Conservation (phyloP, 768 basidiomycete species). For the Megacollybia marginata region DNA sequence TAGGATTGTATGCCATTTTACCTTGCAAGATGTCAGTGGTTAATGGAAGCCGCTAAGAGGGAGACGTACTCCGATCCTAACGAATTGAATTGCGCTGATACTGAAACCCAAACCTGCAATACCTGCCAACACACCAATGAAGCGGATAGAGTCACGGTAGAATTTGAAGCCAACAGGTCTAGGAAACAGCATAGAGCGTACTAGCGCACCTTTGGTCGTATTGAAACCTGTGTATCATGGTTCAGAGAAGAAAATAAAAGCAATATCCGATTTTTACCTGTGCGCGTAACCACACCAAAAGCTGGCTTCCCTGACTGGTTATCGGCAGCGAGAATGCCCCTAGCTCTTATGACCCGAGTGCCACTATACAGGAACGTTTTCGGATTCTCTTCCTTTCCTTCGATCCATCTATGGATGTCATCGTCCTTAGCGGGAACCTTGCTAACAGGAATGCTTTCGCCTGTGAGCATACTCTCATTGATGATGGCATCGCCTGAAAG, state of each 20-base stretch:
- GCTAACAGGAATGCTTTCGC: conserved; percentile 95
- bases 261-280: conserved; percentile 41
- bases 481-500: conserved; percentile 96
- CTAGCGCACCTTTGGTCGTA: conserved; percentile 93
- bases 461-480: conserved; percentile 99
- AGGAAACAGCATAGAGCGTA: conserved; percentile 97
- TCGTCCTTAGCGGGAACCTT: conserved; percentile 82
- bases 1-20: conserved; percentile 85
- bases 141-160: conserved; percentile 85
- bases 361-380: conserved; percentile 88
- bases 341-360: conserved; percentile 82
- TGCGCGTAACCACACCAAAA: conserved; percentile 77
- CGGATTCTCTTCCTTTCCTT: conserved; percentile 61
- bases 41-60: conserved; percentile 1
- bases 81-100: conserved; percentile 86
- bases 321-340: conserved; percentile 51
- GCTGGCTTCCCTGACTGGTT: conserved; percentile 52
- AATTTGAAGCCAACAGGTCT: conserved; percentile 99
- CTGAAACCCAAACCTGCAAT: conserved; percentile 89
- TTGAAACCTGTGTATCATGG: conserved; percentile 61
- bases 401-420: conserved; percentile 63
- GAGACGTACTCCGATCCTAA: conserved; percentile 72
- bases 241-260: not conserved
- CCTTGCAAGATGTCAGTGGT: conserved; percentile 30
- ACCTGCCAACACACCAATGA: conserved; percentile 87